Base-by-base conservation (phyloP, 306 rosid genomes). In the Cajanus cajan region DNA sequence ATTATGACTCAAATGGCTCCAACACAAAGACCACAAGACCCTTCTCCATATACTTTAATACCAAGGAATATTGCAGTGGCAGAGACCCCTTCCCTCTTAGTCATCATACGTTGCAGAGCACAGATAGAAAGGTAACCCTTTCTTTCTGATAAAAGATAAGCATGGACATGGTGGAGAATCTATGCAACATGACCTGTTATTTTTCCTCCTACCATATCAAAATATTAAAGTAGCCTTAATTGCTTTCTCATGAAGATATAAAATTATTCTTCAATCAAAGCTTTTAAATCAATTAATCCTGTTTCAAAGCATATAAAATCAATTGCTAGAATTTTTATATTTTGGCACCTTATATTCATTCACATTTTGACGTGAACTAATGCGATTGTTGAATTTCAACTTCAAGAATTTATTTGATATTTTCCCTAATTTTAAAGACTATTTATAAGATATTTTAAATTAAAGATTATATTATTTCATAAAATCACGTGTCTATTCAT, bases 1-100 rank as follows among this genome's bases (percentile, higher is more conserved):
- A 19, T 77, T 12, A 78, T 67, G 75, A 54, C 14, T 77, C 40
- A 24, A 39, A 61, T 37, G 76, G 16, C 15, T n/a, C 52, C 66
- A 37, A 22, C 24, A 57, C 54, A 41, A 9, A 8, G 4, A 41
- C 47, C 47, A 41, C 0, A 41, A 41, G 47, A 41, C 47, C 47
- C 3, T 41, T 41, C 14, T 41, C 12, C 14, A 10, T 41, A 41
- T 11, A 41, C 47, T 41, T 41, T 41, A 11, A 41, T 39, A 39
- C 44, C 13, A 36, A 4, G 10, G 15, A 14, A 10, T 4, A 14
- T 43, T 45, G 8, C 18, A 45, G 51, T 45, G 51, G 51, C 16
- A 14, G 16, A 12, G 16, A 37, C 41, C n/a, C n/a, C 51, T 4
- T 45, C 51, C 6, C 51, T 14, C 16, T 45, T 45, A 45, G 18